Percentiles rank a stretch among this genome's conserved stretches.
These are phyloP conservation scores for Colletotrichum acutatum DNA, from an alignment of 2,329 filamentous ascomycete species.

Conservation along the genomic window DNA sequence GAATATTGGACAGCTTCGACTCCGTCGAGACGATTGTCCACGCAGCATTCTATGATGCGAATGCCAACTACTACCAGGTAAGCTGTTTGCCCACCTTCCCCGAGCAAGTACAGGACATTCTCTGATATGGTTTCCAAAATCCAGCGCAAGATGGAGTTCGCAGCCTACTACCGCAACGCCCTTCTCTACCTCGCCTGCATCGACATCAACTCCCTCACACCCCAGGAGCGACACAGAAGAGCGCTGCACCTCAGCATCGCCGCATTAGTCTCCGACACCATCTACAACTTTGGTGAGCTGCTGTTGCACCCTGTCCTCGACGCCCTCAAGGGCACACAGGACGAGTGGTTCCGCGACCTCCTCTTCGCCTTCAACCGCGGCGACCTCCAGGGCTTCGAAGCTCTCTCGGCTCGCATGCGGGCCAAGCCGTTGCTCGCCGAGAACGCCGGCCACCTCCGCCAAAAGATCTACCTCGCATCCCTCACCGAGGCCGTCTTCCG, in stretches of 20 bases:
- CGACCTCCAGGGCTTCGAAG: constrained; percentile 88
- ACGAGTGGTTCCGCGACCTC: constrained; percentile 93
- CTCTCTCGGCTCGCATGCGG: constrained; percentile 81
- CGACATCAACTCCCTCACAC: constrained; percentile 79
- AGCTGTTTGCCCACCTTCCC: constrained; percentile 26
- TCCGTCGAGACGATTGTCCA: constrained; percentile 96
- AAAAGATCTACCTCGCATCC: constrained; percentile 98
- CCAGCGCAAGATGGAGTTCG: constrained; percentile 85
- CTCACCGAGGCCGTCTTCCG: constrained; percentile 97
- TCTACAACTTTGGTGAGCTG: constrained; percentile 99
- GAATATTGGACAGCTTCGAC: constrained; percentile 90
- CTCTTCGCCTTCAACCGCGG: constrained; percentile 98
- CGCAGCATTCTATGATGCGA: constrained; percentile 95
- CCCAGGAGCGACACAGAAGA: constrained; percentile 80
- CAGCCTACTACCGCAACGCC: constrained; percentile 96
- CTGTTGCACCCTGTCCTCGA: constrained; percentile 96
- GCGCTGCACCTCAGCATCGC: constrained; percentile 95
- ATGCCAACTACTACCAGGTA: constrained; percentile 92
- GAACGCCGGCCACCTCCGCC: constrained; percentile 86
- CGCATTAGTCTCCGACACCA: constrained; percentile 90
- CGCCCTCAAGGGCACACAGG: constrained; percentile 76
- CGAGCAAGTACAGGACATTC: background rate
- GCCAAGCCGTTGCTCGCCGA: constrained; percentile 83
- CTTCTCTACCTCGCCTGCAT: constrained; percentile 98
- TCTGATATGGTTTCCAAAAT: constrained; percentile 47